Percentiles rank a stretch among this genome's conserved stretches.
These are phyloP conservation scores for Cerioporus squamosus DNA, from an alignment of 1,284 basidiomycete genomes.

Conservation along the genomic window DNA sequence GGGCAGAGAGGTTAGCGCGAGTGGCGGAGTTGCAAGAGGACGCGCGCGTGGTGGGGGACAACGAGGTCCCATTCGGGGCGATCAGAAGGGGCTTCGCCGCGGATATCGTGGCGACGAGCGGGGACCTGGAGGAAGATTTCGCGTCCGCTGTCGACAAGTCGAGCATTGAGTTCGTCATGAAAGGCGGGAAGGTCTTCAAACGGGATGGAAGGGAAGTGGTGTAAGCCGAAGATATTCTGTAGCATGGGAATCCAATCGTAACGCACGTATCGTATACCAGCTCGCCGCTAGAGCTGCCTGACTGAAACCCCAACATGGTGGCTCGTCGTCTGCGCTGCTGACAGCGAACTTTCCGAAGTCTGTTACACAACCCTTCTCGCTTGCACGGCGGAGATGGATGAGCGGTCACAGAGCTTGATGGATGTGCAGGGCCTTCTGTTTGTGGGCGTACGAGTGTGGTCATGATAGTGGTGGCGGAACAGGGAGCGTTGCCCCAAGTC, in stretches of 20 bases:
- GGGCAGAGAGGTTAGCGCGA: conserved; percentile 36
- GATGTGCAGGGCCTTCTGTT: background rate
- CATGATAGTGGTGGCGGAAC: background rate
- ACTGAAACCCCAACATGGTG: too few species aligned
- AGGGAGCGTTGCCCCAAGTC: background rate
- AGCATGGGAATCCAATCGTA: too few species aligned
- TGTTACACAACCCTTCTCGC: background rate
- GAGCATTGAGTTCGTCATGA: conserved; percentile 61
- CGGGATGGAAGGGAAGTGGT: conserved; percentile 38
- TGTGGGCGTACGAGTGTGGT: conserved; percentile 1
- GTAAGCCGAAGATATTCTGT: background rate
- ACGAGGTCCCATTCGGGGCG: conserved; percentile 61
- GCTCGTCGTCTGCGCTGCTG: background rate
- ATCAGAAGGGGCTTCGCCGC: conserved; percentile 58
- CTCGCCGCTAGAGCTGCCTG: too few species aligned
- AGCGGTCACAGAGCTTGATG: background rate
- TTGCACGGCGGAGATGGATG: background rate
- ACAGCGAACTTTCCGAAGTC: too few species aligned
- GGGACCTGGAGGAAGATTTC: conserved; percentile 52
- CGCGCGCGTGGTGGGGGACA: conserved; percentile 45
- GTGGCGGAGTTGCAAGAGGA: conserved; percentile 37
- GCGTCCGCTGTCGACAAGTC: conserved; percentile 47
- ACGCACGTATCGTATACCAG: too few species aligned
- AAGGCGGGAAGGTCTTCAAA: conserved; percentile 57
- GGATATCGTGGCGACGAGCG: conserved; percentile 57